Conservation (phyloP, 2,329 filamentous ascomycete genomes). For the Polytolypa hystricis region DNA sequence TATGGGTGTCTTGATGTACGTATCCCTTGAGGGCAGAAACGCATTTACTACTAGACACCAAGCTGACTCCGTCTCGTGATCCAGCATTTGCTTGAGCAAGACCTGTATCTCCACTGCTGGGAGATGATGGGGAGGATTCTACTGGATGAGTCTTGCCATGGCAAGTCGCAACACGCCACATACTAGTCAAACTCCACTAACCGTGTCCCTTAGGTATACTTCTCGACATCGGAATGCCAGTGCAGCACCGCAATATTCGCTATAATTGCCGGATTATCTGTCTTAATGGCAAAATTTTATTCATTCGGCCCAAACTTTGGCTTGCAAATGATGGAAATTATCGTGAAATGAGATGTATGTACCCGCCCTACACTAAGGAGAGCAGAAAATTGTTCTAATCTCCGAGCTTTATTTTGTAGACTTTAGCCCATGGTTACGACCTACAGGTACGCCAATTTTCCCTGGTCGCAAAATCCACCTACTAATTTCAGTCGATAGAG, state of each 20-base stretch:
- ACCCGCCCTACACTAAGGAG: too few species aligned
- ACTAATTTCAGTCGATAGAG: too few species aligned
- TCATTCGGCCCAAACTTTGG: slow-evolving; percentile 55
- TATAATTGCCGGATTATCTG: slow-evolving; percentile 55
- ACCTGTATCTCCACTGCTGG: slow-evolving; percentile 47
- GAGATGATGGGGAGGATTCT: slow-evolving; percentile 27
- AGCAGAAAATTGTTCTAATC: too few species aligned
- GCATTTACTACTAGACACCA: too few species aligned
- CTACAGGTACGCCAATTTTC: slow-evolving; percentile 7
- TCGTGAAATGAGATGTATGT: too few species aligned
- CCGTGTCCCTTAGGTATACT: too few species aligned
- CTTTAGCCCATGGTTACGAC: background rate
- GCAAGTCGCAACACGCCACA: too few species aligned
- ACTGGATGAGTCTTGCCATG: too few species aligned
- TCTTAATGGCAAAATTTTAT: slow-evolving; percentile 54
- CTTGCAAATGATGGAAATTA: slow-evolving; percentile 59
- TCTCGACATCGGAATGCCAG: slow-evolving; percentile 34
- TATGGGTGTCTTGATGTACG: slow-evolving; percentile 13
- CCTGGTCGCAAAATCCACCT: too few species aligned
- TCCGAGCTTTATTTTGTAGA: slow-evolving; percentile 11
- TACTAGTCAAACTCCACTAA: too few species aligned
- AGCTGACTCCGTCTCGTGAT: too few species aligned
- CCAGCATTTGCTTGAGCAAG: slow-evolving; percentile 22
- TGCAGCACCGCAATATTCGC: slow-evolving; percentile 45
- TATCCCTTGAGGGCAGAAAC: too few species aligned